Evolutionary conservation across 169 alveolate species (phyloP), one percentile per base, ranked within the genome.

Genomic region (Condylostoma magnum): DNA sequence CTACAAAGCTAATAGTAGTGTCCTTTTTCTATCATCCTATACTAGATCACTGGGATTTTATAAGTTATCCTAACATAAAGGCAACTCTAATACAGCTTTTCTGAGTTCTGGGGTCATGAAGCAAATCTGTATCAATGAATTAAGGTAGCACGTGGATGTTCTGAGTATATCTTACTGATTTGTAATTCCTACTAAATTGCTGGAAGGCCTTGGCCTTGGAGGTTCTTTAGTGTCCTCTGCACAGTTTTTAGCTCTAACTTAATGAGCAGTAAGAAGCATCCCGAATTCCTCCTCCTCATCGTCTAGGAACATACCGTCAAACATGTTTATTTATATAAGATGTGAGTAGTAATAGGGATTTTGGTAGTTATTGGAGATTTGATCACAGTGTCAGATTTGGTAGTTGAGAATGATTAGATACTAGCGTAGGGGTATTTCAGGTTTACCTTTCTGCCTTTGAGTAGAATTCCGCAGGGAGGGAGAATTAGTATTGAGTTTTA

Each of bases 91-190:
- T 2, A 89, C 82, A 20, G 82, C 86, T 15, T 44, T 47, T 18
- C 95, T 65, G 48, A 89, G 83, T 68, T 89, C 77, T 2, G 92
- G 95, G 22, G 92, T 83, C 88, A 89, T 75, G 48, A 74, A 89
- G 63, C 85, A 51, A 12, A 90, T 55, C 72, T 89, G 90, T 54
- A 89, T 69, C 31, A 89, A 76, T 4, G 93, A 85, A 70, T 89
- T 89, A 75, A 89, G 73, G 57, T 89, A 89, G 69, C 95, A 89
- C 3, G 95, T 89, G 15, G 90, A 85, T 34, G 93, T 93, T 68
- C 87, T 80, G 46, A 31, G 22, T 27, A 65, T 22, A 44, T 0
- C 71, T 56, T 76, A 80, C 87, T 87, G 84, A 67, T 87, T 87
- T 34, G 67, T 68, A 43, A 87, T 60, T 6, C 94, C 94, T 18